These are phyloP conservation scores for Coemansia sp. DNA, from an alignment of 192 early-diverging fungal species.

Conservation along the genomic window DNA sequence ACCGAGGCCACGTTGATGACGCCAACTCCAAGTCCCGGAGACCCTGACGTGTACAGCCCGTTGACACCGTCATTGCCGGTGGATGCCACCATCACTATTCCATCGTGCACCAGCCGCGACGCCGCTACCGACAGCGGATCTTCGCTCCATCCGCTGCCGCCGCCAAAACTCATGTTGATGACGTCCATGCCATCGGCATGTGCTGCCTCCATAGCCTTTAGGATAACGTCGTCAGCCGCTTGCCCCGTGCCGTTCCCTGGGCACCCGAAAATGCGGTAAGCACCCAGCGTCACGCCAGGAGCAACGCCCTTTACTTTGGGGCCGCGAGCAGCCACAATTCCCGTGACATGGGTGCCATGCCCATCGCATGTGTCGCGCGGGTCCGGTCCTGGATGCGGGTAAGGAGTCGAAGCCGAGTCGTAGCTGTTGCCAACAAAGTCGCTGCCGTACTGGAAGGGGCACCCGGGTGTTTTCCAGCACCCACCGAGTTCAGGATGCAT, in stretches of 20 bases:
- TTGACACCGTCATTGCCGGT: conserved; percentile 65
- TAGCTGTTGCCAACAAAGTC: conserved; percentile 63
- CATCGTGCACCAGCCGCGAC: conserved; percentile 45
- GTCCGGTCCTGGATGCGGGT: conserved; percentile 52
- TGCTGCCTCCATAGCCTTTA: conserved; percentile 69
- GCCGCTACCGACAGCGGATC: conserved; percentile 60
- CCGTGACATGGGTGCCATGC: conserved; percentile 65
- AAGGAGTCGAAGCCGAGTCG: conserved; percentile 35
- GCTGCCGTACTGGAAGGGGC: conserved; percentile 60
- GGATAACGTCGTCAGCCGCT: conserved; percentile 68
- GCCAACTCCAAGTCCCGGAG: conserved; percentile 57
- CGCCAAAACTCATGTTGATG: conserved; percentile 84
- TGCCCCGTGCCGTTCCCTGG: conserved; percentile 59
- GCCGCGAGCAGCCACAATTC: conserved; percentile 74
- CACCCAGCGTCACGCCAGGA: conserved; percentile 73
- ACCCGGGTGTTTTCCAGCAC: conserved; percentile 58
- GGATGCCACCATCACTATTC: conserved; percentile 59
- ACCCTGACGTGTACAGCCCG: conserved; percentile 60
- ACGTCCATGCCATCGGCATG: conserved; percentile 70
- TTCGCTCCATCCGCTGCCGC: conserved; percentile 60
- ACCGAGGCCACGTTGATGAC: conserved; percentile 60
- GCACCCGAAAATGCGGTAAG: conserved; percentile 84
- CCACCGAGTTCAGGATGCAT: conserved; percentile 52
- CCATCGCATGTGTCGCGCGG: conserved; percentile 63
- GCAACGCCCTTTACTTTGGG: conserved; percentile 72